Base-by-base conservation (phyloP, 257 asterid species). In the Henckelia pumila region DNA sequence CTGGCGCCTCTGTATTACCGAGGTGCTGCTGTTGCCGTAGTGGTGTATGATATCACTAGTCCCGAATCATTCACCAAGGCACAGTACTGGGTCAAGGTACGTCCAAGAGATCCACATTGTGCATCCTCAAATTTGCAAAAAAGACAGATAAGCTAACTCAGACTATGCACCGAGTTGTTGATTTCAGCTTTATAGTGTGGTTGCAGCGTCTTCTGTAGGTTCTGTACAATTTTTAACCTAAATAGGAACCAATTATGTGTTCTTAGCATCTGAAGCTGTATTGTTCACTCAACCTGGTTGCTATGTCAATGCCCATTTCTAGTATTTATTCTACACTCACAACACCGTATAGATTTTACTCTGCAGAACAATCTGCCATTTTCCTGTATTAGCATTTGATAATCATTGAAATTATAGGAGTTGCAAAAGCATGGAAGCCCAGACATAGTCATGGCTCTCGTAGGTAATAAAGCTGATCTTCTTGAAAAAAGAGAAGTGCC, bases 391-490 rank as follows among this genome's bases (percentile, higher is more conserved):
- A 67, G 28, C 35, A 63, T 22, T 67, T 63, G 70, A 47, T 49
- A 50, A 23, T 68, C 52, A 68, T 67, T 23, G 49, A 57, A 24
- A 33, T 68, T 56, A 16, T 69, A 94, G 99, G 97, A 94, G 76
- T 79, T 94, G 67, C 96, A 89, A 83, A 94, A 94, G 77, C 99
- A 94, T 56, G 99, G 97, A 61, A 91, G 89, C 77, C 95, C 97
- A 24, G 97, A 87, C 68, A 94, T 94, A 71, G 87, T 94, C 78
- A 77, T 94, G 97, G 96, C 99, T 73, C 77, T 94, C 75, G 99
- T 94, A 59, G 99, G 99, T 64, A 94, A 94, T 64, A 94, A 94
- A 81, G 99, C 97, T 8, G 99, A 94, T 88, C 93, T 94, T 66
- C 77, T 74, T 13, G 99, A 94, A 68, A 91, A 78, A 69, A 91